Conservation (phyloP, 164 flowering plant genomes). For the Nymphaea colorata region DNA sequence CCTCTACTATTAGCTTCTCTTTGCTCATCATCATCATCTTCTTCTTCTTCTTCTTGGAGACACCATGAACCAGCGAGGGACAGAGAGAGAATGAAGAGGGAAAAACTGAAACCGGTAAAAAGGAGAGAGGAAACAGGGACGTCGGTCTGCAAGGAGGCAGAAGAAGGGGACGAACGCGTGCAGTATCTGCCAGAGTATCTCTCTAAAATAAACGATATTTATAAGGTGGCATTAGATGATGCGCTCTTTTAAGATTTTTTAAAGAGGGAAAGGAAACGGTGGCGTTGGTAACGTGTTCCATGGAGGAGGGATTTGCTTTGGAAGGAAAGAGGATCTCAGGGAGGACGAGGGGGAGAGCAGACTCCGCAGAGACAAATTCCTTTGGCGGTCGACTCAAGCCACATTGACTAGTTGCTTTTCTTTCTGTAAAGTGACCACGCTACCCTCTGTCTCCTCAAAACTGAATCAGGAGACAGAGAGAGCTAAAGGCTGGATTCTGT, state of each 20-base stretch:
- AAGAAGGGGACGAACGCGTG: background rate
- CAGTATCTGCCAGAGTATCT: background rate
- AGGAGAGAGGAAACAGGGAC: background rate
- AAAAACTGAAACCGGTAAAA: background rate
- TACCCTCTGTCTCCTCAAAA: background rate
- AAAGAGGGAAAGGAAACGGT: background rate
- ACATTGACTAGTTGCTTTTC: background rate
- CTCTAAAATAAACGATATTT: background rate
- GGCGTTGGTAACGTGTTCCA: background rate
- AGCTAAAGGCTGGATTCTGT: background rate
- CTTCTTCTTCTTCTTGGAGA: background rate
- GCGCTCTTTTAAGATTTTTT: background rate
- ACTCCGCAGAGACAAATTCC: background rate
- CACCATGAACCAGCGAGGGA: background rate
- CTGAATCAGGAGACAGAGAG: background rate
- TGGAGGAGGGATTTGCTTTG: background rate
- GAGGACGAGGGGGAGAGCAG: background rate
- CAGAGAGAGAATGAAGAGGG: background rate
- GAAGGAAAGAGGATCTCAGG: background rate
- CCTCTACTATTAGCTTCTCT: conserved; percentile 78
- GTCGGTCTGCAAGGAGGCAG: background rate
- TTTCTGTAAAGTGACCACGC: background rate
- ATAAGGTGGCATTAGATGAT: background rate
- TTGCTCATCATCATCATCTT: conserved; percentile 5
- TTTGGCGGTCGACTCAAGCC: background rate